phyloP scores from a whole-genome alignment of 2,329 filamentous ascomycete genomes.

The Neocucurbitaria cava region DNA sequence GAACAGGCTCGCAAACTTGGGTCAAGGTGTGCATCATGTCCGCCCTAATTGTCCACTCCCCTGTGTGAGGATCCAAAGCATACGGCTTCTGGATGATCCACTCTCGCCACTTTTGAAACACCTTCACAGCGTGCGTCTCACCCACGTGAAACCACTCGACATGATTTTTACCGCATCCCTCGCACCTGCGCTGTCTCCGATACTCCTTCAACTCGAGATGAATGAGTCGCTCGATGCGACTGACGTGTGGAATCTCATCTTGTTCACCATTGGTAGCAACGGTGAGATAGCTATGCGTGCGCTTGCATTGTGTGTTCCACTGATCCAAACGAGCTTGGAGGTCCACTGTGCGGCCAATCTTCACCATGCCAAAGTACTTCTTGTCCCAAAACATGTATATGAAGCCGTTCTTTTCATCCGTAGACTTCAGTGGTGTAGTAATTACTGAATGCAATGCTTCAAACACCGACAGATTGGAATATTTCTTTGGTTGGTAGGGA shows the following conservation, averaged over 20 bases:
- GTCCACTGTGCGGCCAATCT: slow-evolving; percentile 21
- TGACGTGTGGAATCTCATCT: slow-evolving; percentile 77
- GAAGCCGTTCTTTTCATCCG: slow-evolving; percentile 8
- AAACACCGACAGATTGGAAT: neutral
- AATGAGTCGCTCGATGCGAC: slow-evolving; percentile 83
- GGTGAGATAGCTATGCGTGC: slow-evolving; percentile 8
- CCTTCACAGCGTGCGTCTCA: slow-evolving; percentile 7
- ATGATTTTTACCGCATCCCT: slow-evolving; percentile 78
- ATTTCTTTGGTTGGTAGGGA: slow-evolving; percentile 1
- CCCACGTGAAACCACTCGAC: slow-evolving; percentile 87
- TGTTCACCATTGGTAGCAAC: slow-evolving; percentile 8
- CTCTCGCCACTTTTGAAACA: slow-evolving; percentile 19
- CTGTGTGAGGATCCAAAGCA: neutral
- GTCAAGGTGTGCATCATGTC: slow-evolving; percentile 3
- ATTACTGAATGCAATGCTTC: neutral
- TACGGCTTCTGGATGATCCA: slow-evolving; percentile 20
- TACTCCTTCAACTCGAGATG: slow-evolving; percentile 76
- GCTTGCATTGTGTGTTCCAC: slow-evolving; percentile 19
- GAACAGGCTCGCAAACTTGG: slow-evolving; percentile 3
- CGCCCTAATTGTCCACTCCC: slow-evolving; percentile 8
- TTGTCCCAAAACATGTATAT: slow-evolving; percentile 27
- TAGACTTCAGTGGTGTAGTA: neutral
- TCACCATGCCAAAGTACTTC: slow-evolving; percentile 17
- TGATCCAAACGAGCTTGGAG: slow-evolving; percentile 8
- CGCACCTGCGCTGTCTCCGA: slow-evolving; percentile 67